Evolutionary conservation across 2,329 filamentous ascomycete genomes (phyloP).

Genomic region (Neofusicoccum laricinum): DNA sequence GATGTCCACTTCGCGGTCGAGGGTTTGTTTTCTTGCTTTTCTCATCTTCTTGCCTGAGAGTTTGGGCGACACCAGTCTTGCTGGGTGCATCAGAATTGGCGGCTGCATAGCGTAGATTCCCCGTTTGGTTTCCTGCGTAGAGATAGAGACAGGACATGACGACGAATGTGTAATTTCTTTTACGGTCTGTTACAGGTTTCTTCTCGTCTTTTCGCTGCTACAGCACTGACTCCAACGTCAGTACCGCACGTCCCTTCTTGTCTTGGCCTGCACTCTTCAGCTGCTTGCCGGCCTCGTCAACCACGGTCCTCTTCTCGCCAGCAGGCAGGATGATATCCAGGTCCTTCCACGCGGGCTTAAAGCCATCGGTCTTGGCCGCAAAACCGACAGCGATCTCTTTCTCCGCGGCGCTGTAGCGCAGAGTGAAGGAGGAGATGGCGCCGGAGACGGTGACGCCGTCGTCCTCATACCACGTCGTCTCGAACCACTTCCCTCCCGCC

Average conservation of each 20-base stretch:
- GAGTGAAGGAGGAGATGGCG: slow-evolving; percentile 27
- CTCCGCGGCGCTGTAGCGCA: slow-evolving; percentile 34
- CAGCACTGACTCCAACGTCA: not conserved
- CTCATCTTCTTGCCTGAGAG: too few species aligned
- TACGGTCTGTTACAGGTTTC: too few species aligned
- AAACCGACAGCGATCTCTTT: slow-evolving; percentile 45
- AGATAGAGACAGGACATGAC: too few species aligned
- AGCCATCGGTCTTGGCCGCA: slow-evolving; percentile 39
- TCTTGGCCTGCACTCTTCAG: not conserved
- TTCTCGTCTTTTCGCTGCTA: not conserved
- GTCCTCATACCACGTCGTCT: slow-evolving; percentile 54
- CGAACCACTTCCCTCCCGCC: slow-evolving; percentile 35
- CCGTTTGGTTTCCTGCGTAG: too few species aligned
- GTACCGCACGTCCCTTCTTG: not conserved
- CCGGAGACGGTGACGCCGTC: slow-evolving; percentile 50
- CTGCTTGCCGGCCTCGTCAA: not conserved
- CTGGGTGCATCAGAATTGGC: too few species aligned
- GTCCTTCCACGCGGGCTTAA: slow-evolving; percentile 49
- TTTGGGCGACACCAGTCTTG: too few species aligned
- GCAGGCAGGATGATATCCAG: slow-evolving; percentile 51
- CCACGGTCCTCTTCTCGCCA: slow-evolving; percentile 44
- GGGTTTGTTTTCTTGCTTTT: too few species aligned
- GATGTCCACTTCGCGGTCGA: too few species aligned
- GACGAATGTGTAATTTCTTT: too few species aligned
- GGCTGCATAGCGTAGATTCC: too few species aligned